phyloP scores from a whole-genome alignment of 169 alveolate species.

The Neospora caninum region DNA sequence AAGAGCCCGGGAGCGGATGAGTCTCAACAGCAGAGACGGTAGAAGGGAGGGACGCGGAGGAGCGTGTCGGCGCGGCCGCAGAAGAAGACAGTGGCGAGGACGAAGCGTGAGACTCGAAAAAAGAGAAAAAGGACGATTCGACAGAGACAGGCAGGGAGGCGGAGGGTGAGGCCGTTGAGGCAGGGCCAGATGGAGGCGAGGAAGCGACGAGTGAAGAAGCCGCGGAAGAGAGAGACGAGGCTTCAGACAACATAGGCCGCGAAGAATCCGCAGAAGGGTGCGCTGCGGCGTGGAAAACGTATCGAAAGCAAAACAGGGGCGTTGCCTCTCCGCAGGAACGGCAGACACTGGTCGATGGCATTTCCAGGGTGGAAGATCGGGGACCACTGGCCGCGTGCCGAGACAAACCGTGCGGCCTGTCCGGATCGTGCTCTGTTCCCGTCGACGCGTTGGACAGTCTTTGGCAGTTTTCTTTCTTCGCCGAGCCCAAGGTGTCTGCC shows the following conservation, averaged over 20 bases:
- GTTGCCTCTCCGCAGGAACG: neutral
- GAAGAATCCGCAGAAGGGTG: neutral
- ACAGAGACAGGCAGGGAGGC: neutral
- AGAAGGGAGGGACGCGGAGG: no score
- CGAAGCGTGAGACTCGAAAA: neutral
- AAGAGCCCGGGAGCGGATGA: no score
- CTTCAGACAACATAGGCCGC: neutral
- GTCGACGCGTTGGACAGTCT: neutral
- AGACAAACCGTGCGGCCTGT: neutral
- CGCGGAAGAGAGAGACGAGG: neutral
- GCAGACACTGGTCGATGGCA: neutral
- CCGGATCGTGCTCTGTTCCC: neutral
- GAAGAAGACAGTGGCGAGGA: no score
- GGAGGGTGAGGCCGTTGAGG: neutral
- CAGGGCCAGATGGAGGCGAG: neutral
- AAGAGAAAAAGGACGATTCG: neutral
- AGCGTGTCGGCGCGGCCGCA: no score
- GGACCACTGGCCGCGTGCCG: no score
- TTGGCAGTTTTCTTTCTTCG: neutral
- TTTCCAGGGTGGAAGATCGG: neutral
- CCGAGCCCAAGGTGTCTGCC: neutral
- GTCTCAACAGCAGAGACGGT: no score
- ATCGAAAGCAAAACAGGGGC: constrained; percentile 23
- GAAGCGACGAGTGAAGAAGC: no score
- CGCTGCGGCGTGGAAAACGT: neutral